Evolutionary conservation across 805 yeast genomes (phyloP).

Genomic region (Saturnispora sekii): DNA sequence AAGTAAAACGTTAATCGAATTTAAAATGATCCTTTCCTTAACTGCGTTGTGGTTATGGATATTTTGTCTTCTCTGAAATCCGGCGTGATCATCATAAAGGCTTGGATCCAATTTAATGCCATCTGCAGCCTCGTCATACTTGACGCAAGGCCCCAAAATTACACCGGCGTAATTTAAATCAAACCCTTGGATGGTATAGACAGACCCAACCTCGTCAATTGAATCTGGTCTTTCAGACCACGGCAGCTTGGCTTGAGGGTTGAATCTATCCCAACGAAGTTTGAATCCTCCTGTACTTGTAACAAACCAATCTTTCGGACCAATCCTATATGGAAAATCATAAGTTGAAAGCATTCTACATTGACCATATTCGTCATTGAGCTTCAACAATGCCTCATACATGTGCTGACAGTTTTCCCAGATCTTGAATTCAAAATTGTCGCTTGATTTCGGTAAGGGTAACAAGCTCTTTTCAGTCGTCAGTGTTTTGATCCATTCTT

Average conservation of each 20-base stretch:
- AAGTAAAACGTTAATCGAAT: slow-evolving; percentile 35
- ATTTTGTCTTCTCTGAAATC: slow-evolving; percentile 33
- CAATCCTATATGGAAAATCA: slow-evolving; percentile 38
- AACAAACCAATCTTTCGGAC: slow-evolving; percentile 36
- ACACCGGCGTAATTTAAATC: slow-evolving; percentile 40
- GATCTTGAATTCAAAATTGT: slow-evolving; percentile 21
- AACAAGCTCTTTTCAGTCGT: slow-evolving; percentile 28
- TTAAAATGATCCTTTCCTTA: slow-evolving; percentile 32
- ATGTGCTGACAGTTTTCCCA: slow-evolving; percentile 34
- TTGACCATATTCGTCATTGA: slow-evolving; percentile 30
- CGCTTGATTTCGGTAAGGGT: slow-evolving; percentile 22
- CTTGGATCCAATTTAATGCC: slow-evolving; percentile 28
- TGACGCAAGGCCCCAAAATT: slow-evolving; percentile 34
- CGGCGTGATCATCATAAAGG: slow-evolving; percentile 37
- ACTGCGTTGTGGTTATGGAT: slow-evolving; percentile 29
- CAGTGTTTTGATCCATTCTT: slow-evolving; percentile 31
- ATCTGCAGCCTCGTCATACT: slow-evolving; percentile 29
- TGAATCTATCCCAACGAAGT: slow-evolving; percentile 38
- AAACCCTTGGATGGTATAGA: slow-evolving; percentile 39
- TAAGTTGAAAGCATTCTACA: slow-evolving; percentile 35
- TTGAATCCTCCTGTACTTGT: slow-evolving; percentile 33
- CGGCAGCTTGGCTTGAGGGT: slow-evolving; percentile 31
- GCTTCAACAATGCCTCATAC: slow-evolving; percentile 28
- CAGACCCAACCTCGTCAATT: slow-evolving; percentile 39
- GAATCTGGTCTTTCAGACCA: slow-evolving; percentile 39